Conservation (phyloP, 176 grass and related monocot genomes). For the Cenchrus fungigraminus region DNA sequence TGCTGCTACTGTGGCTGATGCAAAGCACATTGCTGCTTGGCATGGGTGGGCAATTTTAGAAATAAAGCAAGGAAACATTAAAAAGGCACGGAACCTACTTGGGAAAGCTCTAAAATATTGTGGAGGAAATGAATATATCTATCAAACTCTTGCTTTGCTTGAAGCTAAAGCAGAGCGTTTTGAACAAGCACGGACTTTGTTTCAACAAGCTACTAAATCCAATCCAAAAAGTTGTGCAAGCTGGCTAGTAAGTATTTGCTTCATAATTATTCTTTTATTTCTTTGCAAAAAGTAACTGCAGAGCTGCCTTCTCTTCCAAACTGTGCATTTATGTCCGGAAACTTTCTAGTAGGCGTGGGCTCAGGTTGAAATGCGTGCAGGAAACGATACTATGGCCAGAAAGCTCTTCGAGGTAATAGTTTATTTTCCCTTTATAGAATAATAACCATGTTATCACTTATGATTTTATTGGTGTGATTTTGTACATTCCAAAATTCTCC, state of each 20-base stretch:
- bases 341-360: conserved; percentile 91
- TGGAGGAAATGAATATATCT: conserved; percentile 98
- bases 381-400: conserved; percentile 76
- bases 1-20: conserved; percentile 90
- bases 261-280: conserved; percentile 37
- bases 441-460: conserved; percentile 29
- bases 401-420: conserved; percentile 93
- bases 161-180: conserved; percentile 89
- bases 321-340: conserved; percentile 39
- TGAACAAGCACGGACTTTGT: conserved; percentile 77
- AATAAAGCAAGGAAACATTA: conserved; percentile 95
- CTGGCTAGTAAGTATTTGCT: conserved; percentile 90
- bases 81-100: conserved; percentile 92
- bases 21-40: conserved; percentile 89
- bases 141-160: conserved; percentile 97
- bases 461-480: conserved; percentile 17
- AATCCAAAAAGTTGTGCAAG: conserved; percentile 98
- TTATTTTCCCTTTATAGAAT: conserved; percentile 45
- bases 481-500: conserved; percentile 3
- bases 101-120: conserved; percentile 84
- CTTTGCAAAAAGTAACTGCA: conserved; percentile 19
- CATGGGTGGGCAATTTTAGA: conserved; percentile 98
- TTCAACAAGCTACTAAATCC: conserved; percentile 81
- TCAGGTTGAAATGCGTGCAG: conserved; percentile 88
- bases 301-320: not conserved